A percentile compares a stretch with the other conserved stretches of the same genome.
Evolutionary conservation across 2,329 filamentous ascomycete genomes (phyloP).

Genomic region (Plenodomus tracheiphilus): DNA sequence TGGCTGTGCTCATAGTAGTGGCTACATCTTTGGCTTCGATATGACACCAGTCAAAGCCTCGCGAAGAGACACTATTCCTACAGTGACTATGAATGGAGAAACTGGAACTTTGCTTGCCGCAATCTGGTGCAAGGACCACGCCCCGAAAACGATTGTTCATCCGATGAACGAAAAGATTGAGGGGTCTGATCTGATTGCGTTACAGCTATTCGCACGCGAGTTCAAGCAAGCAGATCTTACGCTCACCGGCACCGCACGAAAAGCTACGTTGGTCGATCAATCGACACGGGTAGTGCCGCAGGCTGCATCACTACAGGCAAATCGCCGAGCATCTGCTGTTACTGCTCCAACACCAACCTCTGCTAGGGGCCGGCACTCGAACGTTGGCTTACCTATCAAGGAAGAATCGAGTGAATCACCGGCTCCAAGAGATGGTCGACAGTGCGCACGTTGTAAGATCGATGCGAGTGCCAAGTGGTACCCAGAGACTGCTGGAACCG

Average conservation of each 20-base stretch:
- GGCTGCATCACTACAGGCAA: conserved; percentile 26
- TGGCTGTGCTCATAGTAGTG: conserved; percentile 83
- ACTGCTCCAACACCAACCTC: conserved; percentile 39
- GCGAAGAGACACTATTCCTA: conserved; percentile 76
- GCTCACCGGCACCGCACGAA: conserved; percentile 88
- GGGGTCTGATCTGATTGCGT: conserved; percentile 71
- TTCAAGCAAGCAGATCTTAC: conserved; percentile 95
- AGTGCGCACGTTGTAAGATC: conserved; percentile 54
- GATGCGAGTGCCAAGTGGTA: conserved; percentile 71
- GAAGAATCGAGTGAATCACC: conserved; percentile 42
- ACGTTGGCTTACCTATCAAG: conserved; percentile 41
- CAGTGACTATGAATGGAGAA: conserved; percentile 79
- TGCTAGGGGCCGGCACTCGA: conserved; percentile 38
- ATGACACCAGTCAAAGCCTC: conserved; percentile 88
- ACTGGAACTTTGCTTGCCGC: conserved; percentile 81
- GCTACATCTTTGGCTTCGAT: conserved; percentile 86
- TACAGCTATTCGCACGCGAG: conserved; percentile 84
- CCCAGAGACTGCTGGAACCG: conserved; percentile 31
- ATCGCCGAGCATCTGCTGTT: conserved; percentile 48
- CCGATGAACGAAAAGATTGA: conserved; percentile 76
- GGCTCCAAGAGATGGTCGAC: conserved; percentile 36
- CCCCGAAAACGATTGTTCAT: conserved; percentile 71
- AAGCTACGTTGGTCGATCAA: conserved; percentile 76
- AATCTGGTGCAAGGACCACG: conserved; percentile 91
- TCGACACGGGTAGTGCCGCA: conserved; percentile 57